These are phyloP conservation scores for Halenospora varia DNA, from an alignment of 495 filamentous ascomycete species.

Conservation along the genomic window DNA sequence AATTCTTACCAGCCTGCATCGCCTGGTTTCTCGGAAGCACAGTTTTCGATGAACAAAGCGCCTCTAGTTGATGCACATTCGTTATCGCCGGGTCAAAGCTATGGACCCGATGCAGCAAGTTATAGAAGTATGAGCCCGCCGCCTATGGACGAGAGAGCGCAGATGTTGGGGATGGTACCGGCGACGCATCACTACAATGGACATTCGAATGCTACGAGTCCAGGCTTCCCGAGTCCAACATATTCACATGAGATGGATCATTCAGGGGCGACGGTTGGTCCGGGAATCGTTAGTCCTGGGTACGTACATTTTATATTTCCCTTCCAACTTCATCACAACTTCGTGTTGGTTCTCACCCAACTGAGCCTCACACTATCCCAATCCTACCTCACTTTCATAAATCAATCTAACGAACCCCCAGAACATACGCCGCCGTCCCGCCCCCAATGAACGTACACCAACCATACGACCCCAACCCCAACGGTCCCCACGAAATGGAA, in stretches of 20 bases:
- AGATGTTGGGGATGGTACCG: conserved; percentile 10
- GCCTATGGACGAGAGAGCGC: conserved; percentile 13
- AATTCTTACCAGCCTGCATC: conserved; percentile 15
- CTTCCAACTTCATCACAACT: too few relatives aligned
- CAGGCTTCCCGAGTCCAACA: conserved; percentile 16
- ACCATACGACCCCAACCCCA: conserved; percentile 3
- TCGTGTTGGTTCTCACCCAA: too few relatives aligned
- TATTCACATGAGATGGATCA: conserved; percentile 18
- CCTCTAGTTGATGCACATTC: background rate
- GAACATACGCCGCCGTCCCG: too few relatives aligned
- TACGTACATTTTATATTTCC: background rate
- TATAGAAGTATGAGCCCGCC: conserved; percentile 20
- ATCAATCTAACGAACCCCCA: background rate
- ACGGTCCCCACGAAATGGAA: conserved; percentile 7
- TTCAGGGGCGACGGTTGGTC: too few relatives aligned
- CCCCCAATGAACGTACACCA: background rate
- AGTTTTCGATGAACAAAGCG: conserved; percentile 16
- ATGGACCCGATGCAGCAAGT: conserved; percentile 3
- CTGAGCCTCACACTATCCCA: too few relatives aligned
- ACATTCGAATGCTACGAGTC: background rate
- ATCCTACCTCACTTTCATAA: background rate
- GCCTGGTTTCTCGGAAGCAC: conserved; percentile 12
- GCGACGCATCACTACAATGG: background rate
- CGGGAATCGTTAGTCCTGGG: background rate
- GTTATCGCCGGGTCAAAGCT: background rate